Conservation (phyloP, 208 protist species). For the Acanthamoeba lenticulata region DNA sequence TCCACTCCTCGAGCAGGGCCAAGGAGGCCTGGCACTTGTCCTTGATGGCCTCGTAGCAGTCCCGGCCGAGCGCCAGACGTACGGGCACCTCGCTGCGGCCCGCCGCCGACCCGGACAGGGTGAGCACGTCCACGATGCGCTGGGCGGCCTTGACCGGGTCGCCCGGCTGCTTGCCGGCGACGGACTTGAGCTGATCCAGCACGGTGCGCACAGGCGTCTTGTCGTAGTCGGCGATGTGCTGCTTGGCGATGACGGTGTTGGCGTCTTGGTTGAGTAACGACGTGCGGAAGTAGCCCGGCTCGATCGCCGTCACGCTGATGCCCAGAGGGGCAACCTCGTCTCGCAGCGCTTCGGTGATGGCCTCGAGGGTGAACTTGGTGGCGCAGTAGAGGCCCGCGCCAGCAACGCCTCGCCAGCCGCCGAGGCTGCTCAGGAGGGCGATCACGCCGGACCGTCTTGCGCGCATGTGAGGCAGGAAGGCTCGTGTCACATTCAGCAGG, state of each 20-base stretch:
- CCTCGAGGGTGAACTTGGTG: conserved; percentile 69
- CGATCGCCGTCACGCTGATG: conserved; percentile 24
- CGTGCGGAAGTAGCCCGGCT: conserved; percentile 65
- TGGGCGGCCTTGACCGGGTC: conserved; percentile 60
- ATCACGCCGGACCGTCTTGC: background rate
- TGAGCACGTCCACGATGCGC: conserved; percentile 52
- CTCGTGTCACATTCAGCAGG: background rate
- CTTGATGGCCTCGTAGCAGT: background rate
- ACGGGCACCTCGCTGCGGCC: background rate
- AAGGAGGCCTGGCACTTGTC: background rate
- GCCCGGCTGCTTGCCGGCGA: conserved; percentile 27
- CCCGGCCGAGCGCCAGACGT: background rate
- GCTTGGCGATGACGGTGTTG: background rate
- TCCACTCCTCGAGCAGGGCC: background rate
- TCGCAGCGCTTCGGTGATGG: conserved; percentile 33
- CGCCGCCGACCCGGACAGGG: conserved; percentile 1
- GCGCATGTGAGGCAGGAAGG: conserved; percentile 59
- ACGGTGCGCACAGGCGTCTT: background rate
- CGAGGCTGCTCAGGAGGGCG: conserved; percentile 1
- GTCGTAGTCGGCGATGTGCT: conserved; percentile 40
- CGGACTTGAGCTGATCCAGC: background rate
- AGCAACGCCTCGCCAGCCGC: background rate
- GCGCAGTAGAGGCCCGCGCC: conserved; percentile 48
- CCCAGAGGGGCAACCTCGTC: conserved; percentile 48
- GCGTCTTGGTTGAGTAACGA: background rate